Conservation (phyloP, 495 filamentous ascomycete species). For the Thozetella sp. region DNA sequence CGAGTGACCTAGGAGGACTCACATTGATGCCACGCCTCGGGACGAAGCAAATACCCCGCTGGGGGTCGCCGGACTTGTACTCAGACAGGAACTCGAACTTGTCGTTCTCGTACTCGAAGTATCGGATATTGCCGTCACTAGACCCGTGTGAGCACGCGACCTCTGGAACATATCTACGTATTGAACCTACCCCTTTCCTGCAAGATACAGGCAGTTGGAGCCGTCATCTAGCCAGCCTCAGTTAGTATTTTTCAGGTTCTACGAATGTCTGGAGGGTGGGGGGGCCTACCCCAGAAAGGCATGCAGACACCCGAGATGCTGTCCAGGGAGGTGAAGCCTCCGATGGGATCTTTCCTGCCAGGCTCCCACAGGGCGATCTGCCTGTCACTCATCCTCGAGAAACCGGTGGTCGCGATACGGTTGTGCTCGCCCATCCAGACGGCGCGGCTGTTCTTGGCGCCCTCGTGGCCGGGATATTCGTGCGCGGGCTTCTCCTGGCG, state of each 20-base stretch:
- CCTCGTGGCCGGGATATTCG: slow-evolving; percentile 82
- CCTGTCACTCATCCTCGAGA: slow-evolving; percentile 97
- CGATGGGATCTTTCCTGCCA: slow-evolving; percentile 80
- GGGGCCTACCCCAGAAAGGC: slow-evolving; percentile 85
- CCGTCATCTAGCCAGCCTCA: slow-evolving; percentile 64
- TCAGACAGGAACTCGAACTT: slow-evolving; percentile 96
- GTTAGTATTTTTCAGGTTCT: slow-evolving; percentile 29
- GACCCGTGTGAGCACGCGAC: background rate
- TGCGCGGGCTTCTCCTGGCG: slow-evolving; percentile 87
- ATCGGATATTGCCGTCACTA: slow-evolving; percentile 97
- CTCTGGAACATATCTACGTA: background rate
- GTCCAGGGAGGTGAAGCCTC: slow-evolving; percentile 85
- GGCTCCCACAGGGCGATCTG: slow-evolving; percentile 96
- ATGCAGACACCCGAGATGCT: slow-evolving; percentile 97
- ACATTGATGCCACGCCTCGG: slow-evolving; percentile 93
- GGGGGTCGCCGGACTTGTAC: slow-evolving; percentile 93
- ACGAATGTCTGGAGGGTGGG: background rate
- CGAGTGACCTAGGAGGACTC: slow-evolving; percentile 22
- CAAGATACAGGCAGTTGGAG: slow-evolving; percentile 88
- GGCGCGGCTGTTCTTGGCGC: slow-evolving; percentile 94
- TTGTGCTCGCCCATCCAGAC: slow-evolving; percentile 98
- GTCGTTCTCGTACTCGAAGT: slow-evolving; percentile 96
- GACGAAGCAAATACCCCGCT: slow-evolving; percentile 92
- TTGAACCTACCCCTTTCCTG: slow-evolving; percentile 86
- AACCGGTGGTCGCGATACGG: slow-evolving; percentile 92